These are phyloP conservation scores for Pseudocercospora cruenta DNA, from an alignment of 2,329 filamentous ascomycete genomes.

Conservation along the genomic window DNA sequence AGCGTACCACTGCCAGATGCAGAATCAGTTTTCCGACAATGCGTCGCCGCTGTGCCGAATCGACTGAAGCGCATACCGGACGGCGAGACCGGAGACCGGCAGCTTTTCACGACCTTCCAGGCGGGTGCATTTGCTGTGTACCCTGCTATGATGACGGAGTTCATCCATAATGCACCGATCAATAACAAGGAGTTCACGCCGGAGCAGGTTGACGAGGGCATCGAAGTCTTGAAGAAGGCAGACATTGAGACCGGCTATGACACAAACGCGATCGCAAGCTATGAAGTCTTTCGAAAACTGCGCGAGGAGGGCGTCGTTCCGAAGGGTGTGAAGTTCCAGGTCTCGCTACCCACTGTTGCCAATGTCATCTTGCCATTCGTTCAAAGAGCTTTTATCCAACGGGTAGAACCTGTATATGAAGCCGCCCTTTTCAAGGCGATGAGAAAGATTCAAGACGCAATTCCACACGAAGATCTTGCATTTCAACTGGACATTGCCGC, in stretches of 20 bases:
- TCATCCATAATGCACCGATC: constrained; percentile 30
- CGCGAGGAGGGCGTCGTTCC: constrained; percentile 39
- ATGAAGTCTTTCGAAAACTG: constrained; percentile 37
- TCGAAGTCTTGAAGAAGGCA: constrained; percentile 24
- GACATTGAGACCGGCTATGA: constrained; percentile 39
- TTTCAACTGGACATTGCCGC: constrained; percentile 43
- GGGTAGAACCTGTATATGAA: constrained; percentile 42
- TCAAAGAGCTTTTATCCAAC: constrained; percentile 33
- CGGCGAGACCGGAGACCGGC: constrained; percentile 45
- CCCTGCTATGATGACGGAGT: constrained; percentile 31
- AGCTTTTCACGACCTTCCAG: constrained; percentile 43
- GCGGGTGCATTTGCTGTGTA: constrained; percentile 35
- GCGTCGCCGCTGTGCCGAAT: constrained; percentile 36
- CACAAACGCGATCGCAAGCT: constrained; percentile 39
- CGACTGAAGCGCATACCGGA: constrained; percentile 47
- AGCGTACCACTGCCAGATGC: constrained; percentile 43
- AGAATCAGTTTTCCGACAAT: constrained; percentile 40
- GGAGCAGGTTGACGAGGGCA: constrained; percentile 30
- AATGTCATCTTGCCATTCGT: constrained; percentile 35
- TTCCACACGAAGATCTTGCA: constrained; percentile 42
- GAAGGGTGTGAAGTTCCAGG: constrained; percentile 38
- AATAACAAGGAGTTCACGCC: constrained; percentile 25
- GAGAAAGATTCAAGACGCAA: constrained; percentile 35
- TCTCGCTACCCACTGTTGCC: constrained; percentile 39
- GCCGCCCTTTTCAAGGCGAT: constrained; percentile 37